Conservation (phyloP, 495 filamentous ascomycete genomes). For the Hypoxylon trugodes region DNA sequence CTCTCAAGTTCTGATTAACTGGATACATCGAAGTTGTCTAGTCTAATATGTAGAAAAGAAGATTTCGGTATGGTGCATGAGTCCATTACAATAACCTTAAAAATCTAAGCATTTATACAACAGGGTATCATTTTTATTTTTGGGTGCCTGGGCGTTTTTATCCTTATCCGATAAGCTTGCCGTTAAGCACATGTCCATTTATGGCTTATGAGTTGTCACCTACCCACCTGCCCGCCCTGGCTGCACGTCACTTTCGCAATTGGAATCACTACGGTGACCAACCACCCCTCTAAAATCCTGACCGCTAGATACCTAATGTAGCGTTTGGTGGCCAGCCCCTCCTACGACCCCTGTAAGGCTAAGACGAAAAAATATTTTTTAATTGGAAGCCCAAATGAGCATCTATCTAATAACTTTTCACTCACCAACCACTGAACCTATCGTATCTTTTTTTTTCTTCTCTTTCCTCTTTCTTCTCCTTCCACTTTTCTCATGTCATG, state of each 20-base stretch:
- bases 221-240: background rate
- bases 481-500: conserved; percentile 30
- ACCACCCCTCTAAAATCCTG: conserved; percentile 14
- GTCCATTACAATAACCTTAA: too few species aligned
- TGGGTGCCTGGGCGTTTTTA: too few species aligned
- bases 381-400: conserved; percentile 17
- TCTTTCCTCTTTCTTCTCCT: background rate
- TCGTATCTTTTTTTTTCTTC: conserved; percentile 34
- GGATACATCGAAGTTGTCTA: too few species aligned
- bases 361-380: conserved; percentile 28
- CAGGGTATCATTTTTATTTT: too few species aligned
- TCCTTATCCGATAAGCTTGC: too few species aligned
- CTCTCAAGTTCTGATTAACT: too few species aligned
- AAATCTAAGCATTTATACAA: too few species aligned
- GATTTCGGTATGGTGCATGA: too few species aligned
- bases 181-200: too few species aligned
- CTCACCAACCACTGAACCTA: conserved; percentile 21
- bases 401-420: conserved; percentile 7
- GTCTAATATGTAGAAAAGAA: too few species aligned
- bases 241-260: too few species aligned
- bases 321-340: conserved; percentile 7
- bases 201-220: background rate
- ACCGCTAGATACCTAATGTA: conserved; percentile 29
- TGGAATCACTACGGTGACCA: conserved; percentile 8
- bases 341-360: background rate